Percentiles rank a stretch among this genome's conserved stretches.
phyloP scores from a whole-genome alignment of 208 protist species.

The Leishmania tarentolae region DNA sequence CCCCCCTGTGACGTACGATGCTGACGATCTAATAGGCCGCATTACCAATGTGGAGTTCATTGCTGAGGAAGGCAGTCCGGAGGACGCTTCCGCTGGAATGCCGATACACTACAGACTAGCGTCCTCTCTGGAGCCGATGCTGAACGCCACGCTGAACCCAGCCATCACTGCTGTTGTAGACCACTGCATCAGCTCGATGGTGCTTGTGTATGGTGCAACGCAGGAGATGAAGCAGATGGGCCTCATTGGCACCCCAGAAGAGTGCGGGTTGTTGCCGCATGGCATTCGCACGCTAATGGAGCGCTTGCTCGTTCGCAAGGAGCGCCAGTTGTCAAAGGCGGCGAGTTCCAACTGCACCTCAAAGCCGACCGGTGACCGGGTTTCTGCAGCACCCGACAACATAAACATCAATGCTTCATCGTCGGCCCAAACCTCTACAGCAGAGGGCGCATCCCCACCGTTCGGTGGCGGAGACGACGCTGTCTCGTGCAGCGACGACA shows the following conservation, averaged over 20 bases:
- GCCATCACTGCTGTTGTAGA: conserved; percentile 73
- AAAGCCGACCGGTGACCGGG: not conserved
- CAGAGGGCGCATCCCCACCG: not conserved
- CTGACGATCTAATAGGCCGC: conserved; percentile 52
- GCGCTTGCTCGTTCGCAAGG: conserved; percentile 44
- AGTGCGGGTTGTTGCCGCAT: conserved; percentile 76
- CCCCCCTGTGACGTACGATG: conserved; percentile 52
- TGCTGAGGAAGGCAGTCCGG: conserved; percentile 22
- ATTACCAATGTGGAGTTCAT: conserved; percentile 78
- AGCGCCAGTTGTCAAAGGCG: conserved; percentile 24
- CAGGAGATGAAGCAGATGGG: conserved; percentile 92
- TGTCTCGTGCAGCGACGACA: conserved; percentile 22
- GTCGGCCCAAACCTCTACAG: not conserved
- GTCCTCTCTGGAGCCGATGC: conserved; percentile 50
- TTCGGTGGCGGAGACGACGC: conserved; percentile 15
- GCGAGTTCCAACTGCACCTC: conserved; percentile 4
- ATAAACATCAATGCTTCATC: not conserved
- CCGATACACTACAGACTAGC: conserved; percentile 54
- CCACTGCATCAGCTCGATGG: conserved; percentile 75
- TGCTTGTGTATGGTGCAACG: conserved; percentile 84
- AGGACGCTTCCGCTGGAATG: conserved; percentile 21
- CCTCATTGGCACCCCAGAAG: conserved; percentile 78
- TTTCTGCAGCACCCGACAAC: not conserved
- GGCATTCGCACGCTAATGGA: conserved; percentile 74
- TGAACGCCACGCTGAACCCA: conserved; percentile 59